phyloP scores from a whole-genome alignment of 2,329 filamentous ascomycete genomes.

The Sarocladium brachiariae region DNA sequence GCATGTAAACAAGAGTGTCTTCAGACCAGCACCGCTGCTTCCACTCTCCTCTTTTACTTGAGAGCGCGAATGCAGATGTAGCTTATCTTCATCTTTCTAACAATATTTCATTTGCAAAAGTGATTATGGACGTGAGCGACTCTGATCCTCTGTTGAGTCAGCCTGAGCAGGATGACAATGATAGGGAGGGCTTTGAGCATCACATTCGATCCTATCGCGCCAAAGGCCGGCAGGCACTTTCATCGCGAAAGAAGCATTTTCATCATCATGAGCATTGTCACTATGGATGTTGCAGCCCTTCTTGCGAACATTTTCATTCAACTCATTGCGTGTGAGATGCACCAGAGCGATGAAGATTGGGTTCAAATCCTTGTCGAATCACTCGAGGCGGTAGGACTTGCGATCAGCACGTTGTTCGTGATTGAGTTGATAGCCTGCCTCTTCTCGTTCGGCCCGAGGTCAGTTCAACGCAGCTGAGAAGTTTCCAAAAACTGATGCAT shows the following conservation, averaged over 20 bases:
- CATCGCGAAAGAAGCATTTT: constrained; percentile 37
- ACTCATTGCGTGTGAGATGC: constrained; percentile 40
- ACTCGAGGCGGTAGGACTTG: constrained; percentile 46
- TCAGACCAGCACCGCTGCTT: too few species aligned
- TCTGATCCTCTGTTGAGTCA: neutral
- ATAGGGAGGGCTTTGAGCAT: neutral
- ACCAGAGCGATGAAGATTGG: constrained; percentile 32
- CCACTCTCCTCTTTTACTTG: too few species aligned
- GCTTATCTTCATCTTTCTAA: too few species aligned
- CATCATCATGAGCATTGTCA: constrained; percentile 35
- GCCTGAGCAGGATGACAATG: neutral
- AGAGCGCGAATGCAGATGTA: too few species aligned
- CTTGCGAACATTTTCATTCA: constrained; percentile 41
- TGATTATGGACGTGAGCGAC: neutral
- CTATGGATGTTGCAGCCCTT: constrained; percentile 38
- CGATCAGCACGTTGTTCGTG: constrained; percentile 60
- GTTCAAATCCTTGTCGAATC: constrained; percentile 27
- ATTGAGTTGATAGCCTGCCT: constrained; percentile 51
- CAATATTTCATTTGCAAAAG: too few species aligned
- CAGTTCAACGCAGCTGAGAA: neutral
- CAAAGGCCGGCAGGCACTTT: constrained; percentile 18
- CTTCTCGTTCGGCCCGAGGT: constrained; percentile 43
- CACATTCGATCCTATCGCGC: constrained; percentile 2
- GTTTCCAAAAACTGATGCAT: constrained; percentile 9
- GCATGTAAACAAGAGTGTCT: neutral